Percentiles rank a stretch among this genome's conserved stretches.
These are phyloP conservation scores for Exophiala sp. DNA, from an alignment of 2,329 filamentous ascomycete genomes.

Conservation along the genomic window DNA sequence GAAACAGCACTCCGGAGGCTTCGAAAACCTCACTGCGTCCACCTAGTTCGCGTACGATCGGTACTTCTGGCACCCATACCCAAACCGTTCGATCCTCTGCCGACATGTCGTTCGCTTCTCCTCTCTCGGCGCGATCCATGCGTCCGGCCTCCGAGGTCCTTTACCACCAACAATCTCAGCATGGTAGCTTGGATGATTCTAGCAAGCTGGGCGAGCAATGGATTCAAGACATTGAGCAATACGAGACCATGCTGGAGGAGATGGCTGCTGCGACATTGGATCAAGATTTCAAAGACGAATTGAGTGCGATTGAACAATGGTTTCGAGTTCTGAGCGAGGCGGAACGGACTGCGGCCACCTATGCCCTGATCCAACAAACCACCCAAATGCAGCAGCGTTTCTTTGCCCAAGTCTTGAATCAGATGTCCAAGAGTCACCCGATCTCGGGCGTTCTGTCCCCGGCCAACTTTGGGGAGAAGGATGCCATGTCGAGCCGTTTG, in stretches of 20 bases:
- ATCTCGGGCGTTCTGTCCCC: slow-evolving; percentile 94
- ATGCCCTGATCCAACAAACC: slow-evolving; percentile 93
- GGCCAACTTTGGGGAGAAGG: slow-evolving; percentile 89
- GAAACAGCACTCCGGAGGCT: slow-evolving; percentile 94
- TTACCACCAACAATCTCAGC: slow-evolving; percentile 69
- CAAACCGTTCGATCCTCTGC: slow-evolving; percentile 73
- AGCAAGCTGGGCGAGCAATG: slow-evolving; percentile 96
- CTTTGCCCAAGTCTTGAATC: slow-evolving; percentile 97
- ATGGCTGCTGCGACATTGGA: slow-evolving; percentile 98
- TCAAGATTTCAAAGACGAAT: slow-evolving; percentile 98
- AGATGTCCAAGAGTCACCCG: slow-evolving; percentile 97
- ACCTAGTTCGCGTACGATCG: slow-evolving; percentile 72
- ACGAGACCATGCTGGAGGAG: slow-evolving; percentile 96
- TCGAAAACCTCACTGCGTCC: slow-evolving; percentile 75
- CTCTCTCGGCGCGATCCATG: slow-evolving; percentile 67
- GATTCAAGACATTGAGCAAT: slow-evolving; percentile 98
- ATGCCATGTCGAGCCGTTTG: slow-evolving; percentile 93
- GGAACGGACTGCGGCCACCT: slow-evolving; percentile 89
- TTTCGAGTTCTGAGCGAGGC: slow-evolving; percentile 96
- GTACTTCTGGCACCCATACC: slow-evolving; percentile 55
- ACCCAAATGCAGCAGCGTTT: slow-evolving; percentile 98
- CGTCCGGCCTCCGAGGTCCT: slow-evolving; percentile 90
- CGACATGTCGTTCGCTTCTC: slow-evolving; percentile 80
- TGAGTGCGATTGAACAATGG: slow-evolving; percentile 99
- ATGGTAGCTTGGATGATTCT: slow-evolving; percentile 69